Evolutionary conservation across 345 rosid species (phyloP), one percentile per base, ranked within the genome.

Genomic region (Citrus inodora): DNA sequence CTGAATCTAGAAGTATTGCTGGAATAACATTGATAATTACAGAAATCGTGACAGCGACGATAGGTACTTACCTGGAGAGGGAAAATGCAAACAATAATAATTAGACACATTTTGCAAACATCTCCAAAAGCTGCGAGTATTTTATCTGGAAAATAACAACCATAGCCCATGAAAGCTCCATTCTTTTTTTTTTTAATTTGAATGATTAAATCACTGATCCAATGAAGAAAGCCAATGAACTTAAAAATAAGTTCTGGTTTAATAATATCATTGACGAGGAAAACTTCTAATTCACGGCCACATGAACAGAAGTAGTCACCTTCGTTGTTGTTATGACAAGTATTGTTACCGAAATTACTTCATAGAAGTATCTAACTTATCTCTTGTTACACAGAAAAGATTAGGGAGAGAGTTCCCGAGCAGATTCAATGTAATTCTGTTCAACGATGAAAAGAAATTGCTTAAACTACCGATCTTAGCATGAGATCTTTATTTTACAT

Each of bases 1-100:
- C 55, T 76, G 71, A 79, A 78, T 74, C 81, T 33, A 56, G 61
- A 24, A 66, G 33, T 37, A 76, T 9, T 63, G 4, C 46, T 75
- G 46, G 65, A 48, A 64, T 30, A 28, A 4, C 28, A 62, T 65
- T 28, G 61, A 21, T 33, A 66, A 64, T 48, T 22, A 32, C 71
- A 75, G 5, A 65, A 30, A 63, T 48, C 35, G 21, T 22, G 71
- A 65, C 32, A 48, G 59, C 40, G 11, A 48, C 46, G 32, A 28
- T 22, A 14, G 60, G 27, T 48, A 53, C 61, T 64, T 65, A 46
- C 30, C 78, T 46, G 68, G 22, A 13, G 46, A 19, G 51, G 22
- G 2, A 51, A 30, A 17, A 53, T 17, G 58, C 58, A 32, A 65
- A 21, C 11, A 63, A 21, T 22, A 30, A 48, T 22, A 32, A 33